Conservation (phyloP, 768 basidiomycete genomes). For the Russula sp. region DNA sequence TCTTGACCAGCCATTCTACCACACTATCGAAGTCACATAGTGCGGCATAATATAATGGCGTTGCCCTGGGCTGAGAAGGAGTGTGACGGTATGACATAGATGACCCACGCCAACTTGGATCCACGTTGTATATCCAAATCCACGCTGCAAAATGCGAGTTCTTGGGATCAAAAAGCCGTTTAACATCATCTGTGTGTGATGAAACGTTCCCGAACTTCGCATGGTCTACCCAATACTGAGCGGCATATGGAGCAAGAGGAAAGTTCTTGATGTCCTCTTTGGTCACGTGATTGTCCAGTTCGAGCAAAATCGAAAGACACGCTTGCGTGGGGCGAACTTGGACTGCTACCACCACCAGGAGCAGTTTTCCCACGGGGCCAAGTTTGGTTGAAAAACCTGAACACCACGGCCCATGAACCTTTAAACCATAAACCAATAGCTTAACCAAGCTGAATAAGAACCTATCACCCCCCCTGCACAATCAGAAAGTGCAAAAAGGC, state of each 20-base stretch:
- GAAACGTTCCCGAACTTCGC: neutral
- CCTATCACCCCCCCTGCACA: too few relatives aligned
- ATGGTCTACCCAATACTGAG: neutral
- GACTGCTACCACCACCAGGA: too few relatives aligned
- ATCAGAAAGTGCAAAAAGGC: too few relatives aligned
- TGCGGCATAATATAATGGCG: neutral
- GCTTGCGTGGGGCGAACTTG: too few relatives aligned
- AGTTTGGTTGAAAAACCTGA: too few relatives aligned
- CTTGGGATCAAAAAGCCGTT: neutral
- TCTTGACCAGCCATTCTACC: neutral
- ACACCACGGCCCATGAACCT: too few relatives aligned
- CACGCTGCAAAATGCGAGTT: neutral
- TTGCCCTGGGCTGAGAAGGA: too few relatives aligned
- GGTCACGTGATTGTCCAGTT: neutral
- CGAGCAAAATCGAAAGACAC: neutral
- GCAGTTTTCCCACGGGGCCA: too few relatives aligned
- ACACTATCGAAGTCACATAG: neutral
- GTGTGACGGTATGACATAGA: too few relatives aligned
- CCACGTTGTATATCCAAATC: neutral
- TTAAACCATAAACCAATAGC: too few relatives aligned
- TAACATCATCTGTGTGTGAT: neutral
- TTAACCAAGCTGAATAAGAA: too few relatives aligned
- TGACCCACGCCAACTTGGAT: too few relatives aligned
- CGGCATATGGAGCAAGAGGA: constrained; percentile 2
- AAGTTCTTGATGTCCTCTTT: neutral